Evolutionary conservation across 345 rosid genomes (phyloP).

Genomic region (Barbarea vulgaris): DNA sequence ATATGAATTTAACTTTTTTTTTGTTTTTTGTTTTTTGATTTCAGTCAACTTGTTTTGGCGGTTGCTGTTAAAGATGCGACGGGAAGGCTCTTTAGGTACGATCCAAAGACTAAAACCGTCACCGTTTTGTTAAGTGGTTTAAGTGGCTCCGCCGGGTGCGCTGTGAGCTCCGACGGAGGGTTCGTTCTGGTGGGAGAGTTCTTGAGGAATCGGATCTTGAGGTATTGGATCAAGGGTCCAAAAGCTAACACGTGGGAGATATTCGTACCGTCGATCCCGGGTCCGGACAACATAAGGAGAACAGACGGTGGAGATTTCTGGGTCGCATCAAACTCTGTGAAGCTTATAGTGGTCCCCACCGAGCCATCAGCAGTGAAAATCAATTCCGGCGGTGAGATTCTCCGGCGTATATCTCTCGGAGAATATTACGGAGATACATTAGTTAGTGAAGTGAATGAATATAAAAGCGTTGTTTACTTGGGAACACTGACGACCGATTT

Average conservation of each 20-base stretch:
- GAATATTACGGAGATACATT: conserved; percentile 35
- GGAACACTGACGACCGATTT: conserved; percentile 33
- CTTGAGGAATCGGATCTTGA: conserved; percentile 28
- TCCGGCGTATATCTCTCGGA: conserved; percentile 31
- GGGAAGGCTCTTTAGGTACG: conserved; percentile 37
- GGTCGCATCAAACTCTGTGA: conserved; percentile 37
- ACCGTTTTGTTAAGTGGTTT: conserved; percentile 36
- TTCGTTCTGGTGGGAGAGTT: conserved; percentile 37
- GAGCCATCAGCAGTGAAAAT: conserved; percentile 36
- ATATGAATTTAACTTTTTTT: not conserved
- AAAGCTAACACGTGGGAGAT: conserved; percentile 35
- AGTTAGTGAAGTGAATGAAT: conserved; percentile 38
- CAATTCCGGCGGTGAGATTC: conserved; percentile 29
- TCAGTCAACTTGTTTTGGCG: conserved; percentile 34
- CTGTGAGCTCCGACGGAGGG: conserved; percentile 37
- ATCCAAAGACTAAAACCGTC: conserved; percentile 27
- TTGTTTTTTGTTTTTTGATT: not conserved
- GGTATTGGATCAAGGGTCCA: conserved; percentile 41
- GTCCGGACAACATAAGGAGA: conserved; percentile 39
- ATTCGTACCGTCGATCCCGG: conserved; percentile 30
- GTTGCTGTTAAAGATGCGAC: conserved; percentile 37
- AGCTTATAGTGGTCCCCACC: conserved; percentile 34
- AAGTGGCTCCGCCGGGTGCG: conserved; percentile 38
- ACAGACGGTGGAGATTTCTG: conserved; percentile 37
- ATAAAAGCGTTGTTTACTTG: conserved; percentile 16